A percentile compares a stretch with the other conserved stretches of the same genome.
phyloP scores from a whole-genome alignment of 208 protist species.

The Leishmania arabica region DNA sequence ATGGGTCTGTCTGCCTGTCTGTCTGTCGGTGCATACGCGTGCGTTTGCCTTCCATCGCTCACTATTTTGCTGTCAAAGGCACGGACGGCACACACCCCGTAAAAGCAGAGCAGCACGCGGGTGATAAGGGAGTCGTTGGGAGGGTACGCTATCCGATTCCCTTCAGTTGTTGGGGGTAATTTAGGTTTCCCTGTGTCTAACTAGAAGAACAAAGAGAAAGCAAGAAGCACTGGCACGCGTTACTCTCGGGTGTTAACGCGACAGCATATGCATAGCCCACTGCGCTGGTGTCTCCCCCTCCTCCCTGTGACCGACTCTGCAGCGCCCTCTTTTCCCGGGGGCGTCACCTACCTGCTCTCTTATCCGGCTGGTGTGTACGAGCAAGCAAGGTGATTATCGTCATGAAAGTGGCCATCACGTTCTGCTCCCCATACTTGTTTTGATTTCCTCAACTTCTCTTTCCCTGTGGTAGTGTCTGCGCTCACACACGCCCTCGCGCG shows the following conservation, averaged over 20 bases:
- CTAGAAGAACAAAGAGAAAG: slow-evolving; percentile 1
- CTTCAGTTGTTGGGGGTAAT: not conserved
- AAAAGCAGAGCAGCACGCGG: not conserved
- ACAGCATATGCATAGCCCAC: not conserved
- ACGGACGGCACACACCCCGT: not conserved
- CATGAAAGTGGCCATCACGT: not conserved
- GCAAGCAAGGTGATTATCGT: not conserved
- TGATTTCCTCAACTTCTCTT: not conserved
- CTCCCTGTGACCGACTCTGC: not conserved
- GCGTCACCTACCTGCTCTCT: not conserved
- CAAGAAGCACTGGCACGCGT: not conserved
- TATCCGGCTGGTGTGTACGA: not conserved
- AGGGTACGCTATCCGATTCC: not conserved
- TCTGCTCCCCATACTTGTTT: not conserved
- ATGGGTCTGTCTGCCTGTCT: slow-evolving; percentile 1
- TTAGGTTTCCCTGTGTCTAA: not conserved
- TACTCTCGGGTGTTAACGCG: not conserved
- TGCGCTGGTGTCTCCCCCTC: not conserved
- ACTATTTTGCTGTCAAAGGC: not conserved
- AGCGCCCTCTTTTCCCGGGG: not conserved
- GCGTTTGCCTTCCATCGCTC: not conserved
- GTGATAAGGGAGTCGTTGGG: not conserved
- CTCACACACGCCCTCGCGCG: not conserved
- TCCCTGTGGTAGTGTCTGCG: not conserved
- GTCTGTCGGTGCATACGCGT: not conserved